Evolutionary conservation across 2,329 filamentous ascomycete genomes (phyloP), one percentile per base, ranked within the genome.

Genomic region (Blumeria hordei): DNA sequence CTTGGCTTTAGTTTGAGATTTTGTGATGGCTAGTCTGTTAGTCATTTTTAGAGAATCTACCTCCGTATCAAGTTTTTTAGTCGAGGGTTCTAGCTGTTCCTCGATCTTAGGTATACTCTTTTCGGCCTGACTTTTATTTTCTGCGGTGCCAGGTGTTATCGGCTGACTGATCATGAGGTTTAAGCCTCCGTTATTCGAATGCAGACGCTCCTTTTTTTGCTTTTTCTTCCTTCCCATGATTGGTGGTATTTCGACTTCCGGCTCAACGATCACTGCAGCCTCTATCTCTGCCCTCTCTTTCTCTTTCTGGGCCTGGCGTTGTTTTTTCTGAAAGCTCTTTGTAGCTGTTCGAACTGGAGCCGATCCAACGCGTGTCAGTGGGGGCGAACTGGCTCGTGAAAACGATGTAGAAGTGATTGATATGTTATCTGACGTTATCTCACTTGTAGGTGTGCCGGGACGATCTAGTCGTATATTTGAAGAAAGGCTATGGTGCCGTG

Each of bases 181-280:
- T 53, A 63, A 62, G 14, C 56, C 61, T 52, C 60, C 59, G 39
- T 58, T 56, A 37, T 59, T 59, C 50, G 57, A 64, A 61, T 68
- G 68, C 1, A 63, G 57, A 62, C 77, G 81, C 61, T 83, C 79
- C 68, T 87, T 90, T 72, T 85, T 88, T 65, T 85, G 78, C 69
- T 90, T 92, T 72, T 87, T 90, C 72, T 88, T 88, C 54, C 85
- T 77, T 36, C 83, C 83, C 52, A 87, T 66, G 43, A 93, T 83
- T 0, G 86, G 85, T 7, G 79, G 85, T 60, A 76, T 71, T 9
- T 72, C 70, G 60, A 73, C 71, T 51, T 73, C 70, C 9, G 66
- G 66, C 37, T 65, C 60, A 32, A 59, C 55, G 37, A 63, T 59
- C 7, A 59, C 59, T 59, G 78, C 74, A 14, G 70, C 68, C 54